Evolutionary conservation across 2,329 filamentous ascomycete species (phyloP).

Genomic region (Ophiocordyceps sinensis): DNA sequence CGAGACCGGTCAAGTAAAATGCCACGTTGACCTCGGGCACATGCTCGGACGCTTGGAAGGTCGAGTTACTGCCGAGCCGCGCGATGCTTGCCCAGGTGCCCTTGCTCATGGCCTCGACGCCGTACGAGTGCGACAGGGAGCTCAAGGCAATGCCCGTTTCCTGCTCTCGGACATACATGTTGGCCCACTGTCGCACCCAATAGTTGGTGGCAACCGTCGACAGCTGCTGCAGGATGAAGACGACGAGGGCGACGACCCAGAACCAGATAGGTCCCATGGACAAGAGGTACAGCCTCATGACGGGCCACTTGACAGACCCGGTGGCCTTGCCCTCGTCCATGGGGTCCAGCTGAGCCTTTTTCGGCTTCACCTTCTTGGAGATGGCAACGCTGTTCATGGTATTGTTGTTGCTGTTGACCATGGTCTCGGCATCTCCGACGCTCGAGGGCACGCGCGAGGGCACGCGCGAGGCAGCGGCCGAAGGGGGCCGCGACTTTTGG

Average conservation of each 20-base stretch:
- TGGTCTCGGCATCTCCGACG: conserved; percentile 49
- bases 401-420: conserved; percentile 34
- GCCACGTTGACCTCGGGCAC: conserved; percentile 54
- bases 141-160: conserved; percentile 8
- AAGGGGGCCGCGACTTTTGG: conserved; percentile 55
- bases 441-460: conserved; percentile 69
- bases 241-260: conserved; percentile 61
- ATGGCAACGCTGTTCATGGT: conserved; percentile 29
- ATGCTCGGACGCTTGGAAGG: conserved; percentile 8
- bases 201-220: conserved; percentile 78
- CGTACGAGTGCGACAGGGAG: conserved; percentile 10
- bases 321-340: conserved; percentile 67
- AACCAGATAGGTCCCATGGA: conserved; percentile 98
- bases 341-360: conserved; percentile 33
- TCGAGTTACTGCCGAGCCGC: conserved; percentile 17
- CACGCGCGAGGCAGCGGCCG: conserved; percentile 54
- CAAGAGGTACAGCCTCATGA: conserved; percentile 70
- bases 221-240: conserved; percentile 73
- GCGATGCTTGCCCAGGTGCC: conserved; percentile 22
- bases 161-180: conserved; percentile 55
- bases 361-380: conserved; percentile 32
- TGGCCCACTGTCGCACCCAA: conserved; percentile 93
- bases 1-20: conserved; percentile 79
- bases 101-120: conserved; percentile 13
- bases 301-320: conserved; percentile 76